Conservation (phyloP, 2,329 filamentous ascomycete genomes). For the Graphiopsis chlorocephala region DNA sequence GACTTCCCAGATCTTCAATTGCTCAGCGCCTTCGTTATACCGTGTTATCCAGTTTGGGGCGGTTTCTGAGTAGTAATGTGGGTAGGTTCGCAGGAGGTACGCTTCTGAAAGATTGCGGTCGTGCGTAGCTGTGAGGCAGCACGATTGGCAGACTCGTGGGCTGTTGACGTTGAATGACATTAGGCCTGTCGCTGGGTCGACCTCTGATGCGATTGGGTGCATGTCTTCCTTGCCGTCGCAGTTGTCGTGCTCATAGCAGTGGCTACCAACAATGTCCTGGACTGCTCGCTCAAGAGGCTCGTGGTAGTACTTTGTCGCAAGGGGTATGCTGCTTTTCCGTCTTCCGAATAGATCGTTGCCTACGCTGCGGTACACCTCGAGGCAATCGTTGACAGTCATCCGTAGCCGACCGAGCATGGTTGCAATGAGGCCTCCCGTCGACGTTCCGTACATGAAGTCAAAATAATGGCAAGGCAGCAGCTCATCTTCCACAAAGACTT, state of each 20-base stretch:
- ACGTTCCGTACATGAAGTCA: conserved; percentile 54
- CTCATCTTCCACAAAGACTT: conserved; percentile 31
- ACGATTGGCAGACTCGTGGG: conserved; percentile 38
- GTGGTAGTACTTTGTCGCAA: conserved; percentile 51
- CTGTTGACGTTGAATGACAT: conserved; percentile 23
- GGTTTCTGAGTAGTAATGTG: conserved; percentile 43
- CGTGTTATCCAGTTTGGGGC: conserved; percentile 45
- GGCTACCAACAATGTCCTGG: conserved; percentile 42
- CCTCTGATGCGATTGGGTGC: conserved; percentile 40
- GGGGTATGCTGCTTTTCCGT: conserved; percentile 42
- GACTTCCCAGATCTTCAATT: conserved; percentile 51
- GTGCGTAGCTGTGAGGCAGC: conserved; percentile 50
- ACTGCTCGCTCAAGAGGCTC: conserved; percentile 49
- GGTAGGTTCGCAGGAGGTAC: conserved; percentile 49
- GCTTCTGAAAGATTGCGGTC: conserved; percentile 47
- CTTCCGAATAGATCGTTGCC: conserved; percentile 50
- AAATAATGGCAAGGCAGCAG: conserved; percentile 53
- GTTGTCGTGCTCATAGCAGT: conserved; percentile 43
- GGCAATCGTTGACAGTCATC: conserved; percentile 48
- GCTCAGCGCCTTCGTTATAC: conserved; percentile 49
- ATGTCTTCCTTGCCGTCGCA: conserved; percentile 45
- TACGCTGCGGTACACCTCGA: conserved; percentile 47
- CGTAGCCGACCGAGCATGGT: conserved; percentile 50
- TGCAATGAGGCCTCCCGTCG: conserved; percentile 52
- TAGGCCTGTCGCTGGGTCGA: conserved; percentile 7